phyloP scores from a whole-genome alignment of 2,329 filamentous ascomycete genomes.

The Fusarium verticillioides region DNA sequence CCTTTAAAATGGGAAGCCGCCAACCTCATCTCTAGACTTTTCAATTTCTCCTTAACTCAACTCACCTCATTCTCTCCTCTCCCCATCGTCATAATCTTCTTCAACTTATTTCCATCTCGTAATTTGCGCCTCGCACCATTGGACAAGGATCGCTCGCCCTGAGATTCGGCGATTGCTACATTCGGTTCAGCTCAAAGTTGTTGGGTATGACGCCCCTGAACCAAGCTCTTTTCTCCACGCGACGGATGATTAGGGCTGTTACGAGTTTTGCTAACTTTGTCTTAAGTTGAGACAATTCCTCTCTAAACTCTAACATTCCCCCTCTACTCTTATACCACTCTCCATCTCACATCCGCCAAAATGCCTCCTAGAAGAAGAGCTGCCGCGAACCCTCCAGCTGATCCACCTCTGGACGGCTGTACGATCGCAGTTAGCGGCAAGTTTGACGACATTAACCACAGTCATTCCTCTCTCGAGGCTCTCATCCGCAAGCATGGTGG shows the following conservation, averaged over 20 bases:
- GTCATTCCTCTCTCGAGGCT: slow-evolving; percentile 58
- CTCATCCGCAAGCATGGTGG: slow-evolving; percentile 63
- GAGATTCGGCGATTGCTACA: slow-evolving; percentile 42
- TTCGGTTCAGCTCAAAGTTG: slow-evolving; percentile 25
- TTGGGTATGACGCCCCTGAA: slow-evolving; percentile 40
- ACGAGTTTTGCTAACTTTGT: slow-evolving; percentile 24
- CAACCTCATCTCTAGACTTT: slow-evolving; percentile 4
- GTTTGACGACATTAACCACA: slow-evolving; percentile 65
- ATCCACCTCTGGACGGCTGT: slow-evolving; percentile 57
- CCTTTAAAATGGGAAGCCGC: slow-evolving; percentile 34
- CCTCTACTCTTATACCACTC: neutral
- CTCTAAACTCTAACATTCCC: neutral
- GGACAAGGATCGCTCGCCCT: slow-evolving; percentile 25
- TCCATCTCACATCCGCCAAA: neutral
- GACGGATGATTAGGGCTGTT: neutral
- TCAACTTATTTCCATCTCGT: neutral
- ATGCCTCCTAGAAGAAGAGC: slow-evolving; percentile 41
- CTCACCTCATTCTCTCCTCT: neutral
- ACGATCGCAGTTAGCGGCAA: slow-evolving; percentile 69
- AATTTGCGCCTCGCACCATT: slow-evolving; percentile 9
- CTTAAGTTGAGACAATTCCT: slow-evolving; percentile 14
- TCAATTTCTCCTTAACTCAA: neutral
- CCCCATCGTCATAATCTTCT: neutral
- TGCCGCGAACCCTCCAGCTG: slow-evolving; percentile 36
- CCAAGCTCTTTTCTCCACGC: slow-evolving; percentile 12